Percentiles rank a stretch among this genome's conserved stretches.
These are phyloP conservation scores for Cytospora leucostoma DNA, from an alignment of 2,329 filamentous ascomycete species.

Conservation along the genomic window DNA sequence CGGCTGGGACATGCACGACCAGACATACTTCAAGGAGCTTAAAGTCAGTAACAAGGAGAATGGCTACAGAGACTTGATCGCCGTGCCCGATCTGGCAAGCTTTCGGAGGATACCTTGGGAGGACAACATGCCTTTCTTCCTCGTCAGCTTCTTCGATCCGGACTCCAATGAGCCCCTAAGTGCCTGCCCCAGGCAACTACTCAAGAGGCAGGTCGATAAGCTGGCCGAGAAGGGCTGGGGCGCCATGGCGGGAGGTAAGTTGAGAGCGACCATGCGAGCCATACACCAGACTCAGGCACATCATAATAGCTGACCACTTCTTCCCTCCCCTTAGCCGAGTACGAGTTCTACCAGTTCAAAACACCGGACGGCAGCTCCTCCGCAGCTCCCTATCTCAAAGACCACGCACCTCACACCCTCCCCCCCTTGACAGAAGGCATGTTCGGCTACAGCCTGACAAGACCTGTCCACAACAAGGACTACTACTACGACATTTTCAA, in stretches of 20 bases:
- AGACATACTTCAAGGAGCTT: constrained; percentile 83
- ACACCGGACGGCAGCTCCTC: constrained; percentile 67
- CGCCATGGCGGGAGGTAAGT: constrained; percentile 85
- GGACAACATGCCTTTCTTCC: constrained; percentile 79
- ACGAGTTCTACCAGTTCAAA: constrained; percentile 92
- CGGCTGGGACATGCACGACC: constrained; percentile 96
- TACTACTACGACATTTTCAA: constrained; percentile 91
- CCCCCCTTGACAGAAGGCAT: constrained; percentile 87
- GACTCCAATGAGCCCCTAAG: constrained; percentile 71
- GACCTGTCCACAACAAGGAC: constrained; percentile 85
- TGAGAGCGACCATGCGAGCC: background rate
- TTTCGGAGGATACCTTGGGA: constrained; percentile 92
- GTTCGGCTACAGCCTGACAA: constrained; percentile 91
- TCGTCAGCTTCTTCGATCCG: constrained; percentile 81
- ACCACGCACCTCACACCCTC: constrained; percentile 72
- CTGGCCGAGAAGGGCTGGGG: constrained; percentile 68
- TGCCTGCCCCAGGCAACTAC: constrained; percentile 76
- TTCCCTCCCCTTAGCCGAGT: constrained; percentile 65
- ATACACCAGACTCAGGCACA: no score
- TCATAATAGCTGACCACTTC: background rate
- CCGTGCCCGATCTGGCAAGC: constrained; percentile 74
- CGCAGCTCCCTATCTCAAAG: constrained; percentile 71
- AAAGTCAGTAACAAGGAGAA: constrained; percentile 88
- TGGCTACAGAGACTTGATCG: constrained; percentile 83
- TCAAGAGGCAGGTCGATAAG: constrained; percentile 69